Base-by-base conservation (phyloP, 164 flowering plant species). In the Umbellularia californica region DNA sequence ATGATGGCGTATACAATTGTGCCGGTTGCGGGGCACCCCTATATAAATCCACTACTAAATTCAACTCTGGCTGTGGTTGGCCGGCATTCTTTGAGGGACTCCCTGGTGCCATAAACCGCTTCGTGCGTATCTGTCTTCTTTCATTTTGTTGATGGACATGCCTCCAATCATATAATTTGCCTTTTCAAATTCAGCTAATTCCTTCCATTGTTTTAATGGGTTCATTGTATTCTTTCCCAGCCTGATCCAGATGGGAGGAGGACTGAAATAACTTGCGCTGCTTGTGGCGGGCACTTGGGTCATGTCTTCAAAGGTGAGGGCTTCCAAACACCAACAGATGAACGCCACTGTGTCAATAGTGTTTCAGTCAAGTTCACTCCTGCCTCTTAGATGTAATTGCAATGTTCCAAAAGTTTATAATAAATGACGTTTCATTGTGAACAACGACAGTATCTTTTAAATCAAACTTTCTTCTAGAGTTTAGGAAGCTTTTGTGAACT, bases 61-160 rank as follows among this genome's bases (percentile, higher is more conserved):
- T 89, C 35, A 71, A 89, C 79, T 91, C 96, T 41, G 95, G 92
- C 70, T 91, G 93, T 83, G 96, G 98, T 19, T 93, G 96, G 91
- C 92, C 95, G 50, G 92, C 94, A 68, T 90, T 91, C 79, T 92
- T 62, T 67, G 97, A 92, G 81, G 97, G 95, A 35, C 76, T 90
- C 41, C 97, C 97, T 30, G 93, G 91, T 72, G 91, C 94, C 75
- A 89, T 88, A 55, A 86, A 79, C 52, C 89, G 90, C 77, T 75
- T 76, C 33, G 97, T 93, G 68, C 83, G 91, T 72, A 65, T 33
- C 50, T 66, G 58, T 17, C 6, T 55, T 17, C n/a, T 63, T 17
- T 12, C 69, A 41, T 28, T 25, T 15, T 22, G 41, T 70, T 50
- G n/a, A 25, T 50, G 62, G 22, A 2, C 60, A 55, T 55, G 60